These are phyloP conservation scores for Neurospora crassa DNA, from an alignment of 2,329 filamentous ascomycete species.

Conservation along the genomic window DNA sequence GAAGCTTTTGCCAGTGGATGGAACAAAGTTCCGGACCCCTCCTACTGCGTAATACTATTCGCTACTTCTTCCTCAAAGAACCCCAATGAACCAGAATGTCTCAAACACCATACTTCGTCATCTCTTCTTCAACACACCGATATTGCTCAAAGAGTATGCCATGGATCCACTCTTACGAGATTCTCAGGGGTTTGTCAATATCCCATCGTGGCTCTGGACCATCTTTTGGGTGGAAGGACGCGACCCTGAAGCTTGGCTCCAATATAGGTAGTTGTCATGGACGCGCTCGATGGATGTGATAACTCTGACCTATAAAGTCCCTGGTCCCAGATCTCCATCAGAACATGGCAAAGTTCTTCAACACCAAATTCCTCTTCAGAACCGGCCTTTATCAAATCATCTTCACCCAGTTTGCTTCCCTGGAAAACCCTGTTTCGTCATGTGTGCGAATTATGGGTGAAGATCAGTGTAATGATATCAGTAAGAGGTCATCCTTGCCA, in stretches of 20 bases:
- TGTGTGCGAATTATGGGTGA: constrained; percentile 27
- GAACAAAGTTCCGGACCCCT: constrained; percentile 20
- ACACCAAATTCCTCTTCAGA: constrained; percentile 16
- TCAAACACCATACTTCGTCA: constrained; percentile 31
- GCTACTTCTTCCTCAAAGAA: constrained; percentile 36
- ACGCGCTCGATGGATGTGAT: constrained; percentile 29
- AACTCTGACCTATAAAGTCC: constrained; percentile 6
- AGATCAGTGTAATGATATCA: constrained; percentile 25
- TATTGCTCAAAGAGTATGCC: constrained; percentile 23
- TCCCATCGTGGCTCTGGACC: constrained; percentile 22
- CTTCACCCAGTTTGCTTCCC: constrained; percentile 11
- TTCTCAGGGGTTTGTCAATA: constrained; percentile 17
- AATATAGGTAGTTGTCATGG: constrained; percentile 25
- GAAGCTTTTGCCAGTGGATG: constrained; percentile 23
- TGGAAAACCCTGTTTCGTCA: neutral
- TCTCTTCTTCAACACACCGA: constrained; percentile 23
- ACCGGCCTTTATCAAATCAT: constrained; percentile 15
- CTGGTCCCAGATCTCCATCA: constrained; percentile 5
- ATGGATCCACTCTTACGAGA: constrained; percentile 17
- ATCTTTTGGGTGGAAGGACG: constrained; percentile 20
- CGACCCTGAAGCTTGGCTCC: constrained; percentile 19
- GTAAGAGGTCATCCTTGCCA: constrained; percentile 27
- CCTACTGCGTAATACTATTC: constrained; percentile 20
- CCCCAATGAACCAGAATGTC: constrained; percentile 25
- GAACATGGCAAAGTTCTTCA: neutral